phyloP scores from a whole-genome alignment of 1,284 basidiomycete genomes.

The Cryptococcus deneoformans region DNA sequence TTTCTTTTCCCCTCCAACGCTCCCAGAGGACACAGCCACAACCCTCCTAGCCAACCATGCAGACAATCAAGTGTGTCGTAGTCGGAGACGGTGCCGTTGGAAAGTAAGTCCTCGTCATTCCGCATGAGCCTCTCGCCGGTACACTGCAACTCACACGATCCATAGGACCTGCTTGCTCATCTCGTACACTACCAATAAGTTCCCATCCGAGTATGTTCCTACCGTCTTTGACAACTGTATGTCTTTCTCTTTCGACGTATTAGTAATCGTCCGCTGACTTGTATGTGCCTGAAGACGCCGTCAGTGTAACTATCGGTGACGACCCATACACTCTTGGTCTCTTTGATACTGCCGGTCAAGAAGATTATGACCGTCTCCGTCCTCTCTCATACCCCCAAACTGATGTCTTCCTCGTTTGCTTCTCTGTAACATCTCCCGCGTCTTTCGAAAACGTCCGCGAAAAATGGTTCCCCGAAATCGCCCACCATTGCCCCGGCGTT shows the following conservation, averaged over 20 bases:
- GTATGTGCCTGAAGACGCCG: conserved; percentile 65
- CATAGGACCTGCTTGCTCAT: conserved; percentile 94
- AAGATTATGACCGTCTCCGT: conserved; percentile 99
- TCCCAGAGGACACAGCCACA: too few species aligned
- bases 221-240: conserved; percentile 64
- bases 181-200: conserved; percentile 99
- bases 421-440: conserved; percentile 96
- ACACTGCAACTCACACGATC: background rate
- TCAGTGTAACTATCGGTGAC: conserved; percentile 99
- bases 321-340: conserved; percentile 98
- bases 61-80: conserved; percentile 97
- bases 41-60: conserved; percentile 58
- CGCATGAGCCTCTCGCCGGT: background rate
- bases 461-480: conserved; percentile 99
- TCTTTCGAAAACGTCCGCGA: conserved; percentile 99
- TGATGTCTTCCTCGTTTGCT: conserved; percentile 99
- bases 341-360: conserved; percentile 99
- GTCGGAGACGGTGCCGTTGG: conserved; percentile 99
- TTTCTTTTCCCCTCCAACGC: too few species aligned
- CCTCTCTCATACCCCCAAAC: conserved; percentile 99
- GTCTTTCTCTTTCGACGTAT: conserved; percentile 32
- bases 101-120: conserved; percentile 58
- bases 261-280: background rate
- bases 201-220: conserved; percentile 98
- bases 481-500: conserved; percentile 99